Percentiles rank a stretch among this genome's conserved stretches.
These are phyloP conservation scores for Candolleomyces efflorescens DNA, from an alignment of 768 basidiomycete species.

Conservation along the genomic window DNA sequence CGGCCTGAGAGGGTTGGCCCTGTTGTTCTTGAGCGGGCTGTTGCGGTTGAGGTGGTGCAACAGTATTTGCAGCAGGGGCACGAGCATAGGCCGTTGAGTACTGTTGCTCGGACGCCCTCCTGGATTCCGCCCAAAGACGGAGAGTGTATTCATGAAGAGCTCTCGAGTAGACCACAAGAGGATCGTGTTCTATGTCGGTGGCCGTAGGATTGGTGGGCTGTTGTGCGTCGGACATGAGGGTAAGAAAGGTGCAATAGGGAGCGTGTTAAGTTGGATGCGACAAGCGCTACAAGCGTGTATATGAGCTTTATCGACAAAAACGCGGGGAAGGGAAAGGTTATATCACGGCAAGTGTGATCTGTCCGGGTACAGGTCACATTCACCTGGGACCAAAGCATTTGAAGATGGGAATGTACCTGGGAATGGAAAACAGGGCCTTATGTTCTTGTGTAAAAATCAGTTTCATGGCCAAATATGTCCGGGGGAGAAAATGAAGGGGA, in stretches of 20 bases:
- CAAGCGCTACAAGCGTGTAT: constrained; percentile 8
- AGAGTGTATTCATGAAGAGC: constrained; percentile 67
- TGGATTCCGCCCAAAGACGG: constrained; percentile 61
- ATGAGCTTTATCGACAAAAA: constrained; percentile 9
- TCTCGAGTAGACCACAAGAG: constrained; percentile 55
- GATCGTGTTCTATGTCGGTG: constrained; percentile 26
- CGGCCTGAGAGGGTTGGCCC: neutral
- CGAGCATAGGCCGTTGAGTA: constrained; percentile 25
- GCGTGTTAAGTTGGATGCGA: neutral
- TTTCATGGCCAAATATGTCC: constrained; percentile 1
- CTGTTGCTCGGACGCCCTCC: constrained; percentile 55
- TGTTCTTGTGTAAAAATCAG: neutral
- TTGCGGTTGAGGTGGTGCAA: constrained; percentile 1
- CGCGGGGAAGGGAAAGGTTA: neutral
- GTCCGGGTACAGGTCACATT: neutral
- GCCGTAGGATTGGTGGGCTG: constrained; percentile 12
- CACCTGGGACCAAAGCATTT: neutral
- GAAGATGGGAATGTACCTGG: neutral
- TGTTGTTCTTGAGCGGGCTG: neutral
- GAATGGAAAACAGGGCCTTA: neutral
- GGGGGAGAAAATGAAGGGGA: neutral
- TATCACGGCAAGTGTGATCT: constrained; percentile 3
- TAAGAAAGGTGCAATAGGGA: constrained; percentile 2
- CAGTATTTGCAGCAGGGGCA: neutral
- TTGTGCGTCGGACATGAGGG: constrained; percentile 1